Base-by-base conservation (phyloP, 345 rosid genomes). In the Firmiana major region DNA sequence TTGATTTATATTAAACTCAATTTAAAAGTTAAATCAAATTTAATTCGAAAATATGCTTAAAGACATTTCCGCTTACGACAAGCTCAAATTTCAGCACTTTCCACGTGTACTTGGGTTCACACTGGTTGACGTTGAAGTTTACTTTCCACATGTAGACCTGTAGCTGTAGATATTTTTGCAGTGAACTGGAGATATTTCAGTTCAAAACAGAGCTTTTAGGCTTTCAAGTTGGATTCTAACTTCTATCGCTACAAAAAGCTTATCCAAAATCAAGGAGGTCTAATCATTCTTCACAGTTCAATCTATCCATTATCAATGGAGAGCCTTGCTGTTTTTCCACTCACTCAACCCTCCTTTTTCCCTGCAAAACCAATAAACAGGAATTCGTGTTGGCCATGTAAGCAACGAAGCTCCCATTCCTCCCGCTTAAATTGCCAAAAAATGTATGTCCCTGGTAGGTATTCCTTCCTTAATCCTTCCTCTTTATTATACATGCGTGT, bases 401-500 rank as follows among this genome's bases (percentile, higher is more conserved):
- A 78, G 58, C 81, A 64, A 3, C 70, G 82, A 46, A 69, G 59
- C 79, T 80, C 76, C 60, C 42, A 21, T 6, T 64, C 82, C 63
- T 31, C 84, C 64, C 85, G 82, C 54, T 38, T 83, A 3, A 74
- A 65, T 58, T 89, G 92, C 86, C 89, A 86, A 11, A 90, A 90
- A 81, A 87, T 89, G 92, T 87, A 80, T 77, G 92, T 89, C 49
- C 87, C 94, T 17, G 92, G 92, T 90, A 80, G 40, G 90, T 81
- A 45, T 46, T 58, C 21, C 36, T 46, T 51, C 38, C 3, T 63
- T n/a, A 19, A 54, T 17, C 17, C 59, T 28, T 62, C n/a, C 45
- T 53, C 8, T 46, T 13, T 22, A 45, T 1, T 31, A 2, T 70
- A 0, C 28, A 4, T 49, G 17, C 7, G 0, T 53, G 51, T 0